Evolutionary conservation across 2,329 filamentous ascomycete genomes (phyloP).

Genomic region (Bipolaris bicolor): DNA sequence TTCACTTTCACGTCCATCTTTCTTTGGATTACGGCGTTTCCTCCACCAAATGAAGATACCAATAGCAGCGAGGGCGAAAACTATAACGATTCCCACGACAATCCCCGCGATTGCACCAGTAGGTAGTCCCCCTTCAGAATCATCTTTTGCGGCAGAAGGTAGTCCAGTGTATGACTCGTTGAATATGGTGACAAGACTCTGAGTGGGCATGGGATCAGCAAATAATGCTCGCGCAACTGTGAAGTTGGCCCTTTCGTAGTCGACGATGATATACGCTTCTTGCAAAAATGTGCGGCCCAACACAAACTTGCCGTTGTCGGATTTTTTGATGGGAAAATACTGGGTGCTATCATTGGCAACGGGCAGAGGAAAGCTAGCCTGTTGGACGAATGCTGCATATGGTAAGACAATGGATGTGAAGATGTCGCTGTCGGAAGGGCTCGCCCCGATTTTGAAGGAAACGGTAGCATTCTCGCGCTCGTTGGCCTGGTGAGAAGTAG

Average conservation of each 20-base stretch:
- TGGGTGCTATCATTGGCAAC: slow-evolving; percentile 16
- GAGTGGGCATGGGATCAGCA: slow-evolving; percentile 27
- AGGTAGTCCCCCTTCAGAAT: slow-evolving; percentile 24
- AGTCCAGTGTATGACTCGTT: slow-evolving; percentile 23
- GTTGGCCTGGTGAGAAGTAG: slow-evolving; percentile 30
- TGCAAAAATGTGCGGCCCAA: slow-evolving; percentile 48
- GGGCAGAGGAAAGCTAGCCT: slow-evolving; percentile 17
- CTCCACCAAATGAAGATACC: slow-evolving; percentile 39
- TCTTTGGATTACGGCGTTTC: slow-evolving; percentile 24
- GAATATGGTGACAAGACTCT: slow-evolving; percentile 33
- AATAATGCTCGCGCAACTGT: slow-evolving; percentile 37
- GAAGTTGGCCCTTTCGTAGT: slow-evolving; percentile 47
- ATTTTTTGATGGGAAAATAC: slow-evolving; percentile 44
- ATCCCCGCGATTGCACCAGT: slow-evolving; percentile 43
- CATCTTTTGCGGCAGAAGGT: background rate
- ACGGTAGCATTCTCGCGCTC: slow-evolving; percentile 33
- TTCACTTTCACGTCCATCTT: background rate
- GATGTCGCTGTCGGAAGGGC: slow-evolving; percentile 8
- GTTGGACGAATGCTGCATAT: slow-evolving; percentile 38
- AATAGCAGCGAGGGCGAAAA: slow-evolving; percentile 31
- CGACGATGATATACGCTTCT: slow-evolving; percentile 47
- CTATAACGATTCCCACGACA: slow-evolving; percentile 41
- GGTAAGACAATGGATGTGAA: slow-evolving; percentile 34
- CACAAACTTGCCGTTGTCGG: slow-evolving; percentile 29
- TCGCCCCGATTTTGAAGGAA: slow-evolving; percentile 32